Evolutionary conservation across 495 filamentous ascomycete genomes (phyloP).

Genomic region (Astrothelium macrocarpum): DNA sequence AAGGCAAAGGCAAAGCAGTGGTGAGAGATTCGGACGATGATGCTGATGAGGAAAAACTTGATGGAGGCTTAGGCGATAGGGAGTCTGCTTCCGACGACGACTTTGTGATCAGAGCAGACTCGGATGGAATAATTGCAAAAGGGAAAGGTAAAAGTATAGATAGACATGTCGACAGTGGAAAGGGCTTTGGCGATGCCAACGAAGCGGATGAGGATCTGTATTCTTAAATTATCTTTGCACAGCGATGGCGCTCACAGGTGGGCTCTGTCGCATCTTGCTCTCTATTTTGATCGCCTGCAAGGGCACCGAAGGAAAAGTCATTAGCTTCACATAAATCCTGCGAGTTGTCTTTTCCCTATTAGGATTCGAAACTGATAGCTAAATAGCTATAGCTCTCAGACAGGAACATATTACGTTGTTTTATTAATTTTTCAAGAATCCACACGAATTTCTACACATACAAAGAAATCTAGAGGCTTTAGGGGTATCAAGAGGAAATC

Average conservation of each 20-base stretch:
- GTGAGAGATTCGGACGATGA: neutral
- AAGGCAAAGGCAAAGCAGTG: neutral
- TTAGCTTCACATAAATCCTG: neutral
- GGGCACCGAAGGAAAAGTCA: neutral
- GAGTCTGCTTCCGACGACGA: constrained; percentile 1
- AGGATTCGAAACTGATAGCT: neutral
- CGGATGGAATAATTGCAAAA: neutral
- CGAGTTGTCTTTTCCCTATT: too few relatives aligned
- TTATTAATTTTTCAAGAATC: neutral
- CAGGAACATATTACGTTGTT: neutral
- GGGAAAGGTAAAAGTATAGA: neutral
- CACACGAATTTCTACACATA: neutral
- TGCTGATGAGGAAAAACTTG: neutral
- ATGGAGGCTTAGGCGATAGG: neutral
- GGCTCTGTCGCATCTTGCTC: neutral
- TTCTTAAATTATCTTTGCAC: neutral
- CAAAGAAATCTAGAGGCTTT: constrained; percentile 2
- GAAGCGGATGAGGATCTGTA: neutral
- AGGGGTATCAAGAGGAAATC: neutral
- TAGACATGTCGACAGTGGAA: neutral
- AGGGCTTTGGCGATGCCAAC: neutral
- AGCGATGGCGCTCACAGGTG: neutral
- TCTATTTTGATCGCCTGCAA: too few relatives aligned
- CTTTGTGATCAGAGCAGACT: neutral
- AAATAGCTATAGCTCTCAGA: neutral